These are phyloP conservation scores for Gracilariopsis chorda DNA, from an alignment of 23 red algal species.

Conservation along the genomic window DNA sequence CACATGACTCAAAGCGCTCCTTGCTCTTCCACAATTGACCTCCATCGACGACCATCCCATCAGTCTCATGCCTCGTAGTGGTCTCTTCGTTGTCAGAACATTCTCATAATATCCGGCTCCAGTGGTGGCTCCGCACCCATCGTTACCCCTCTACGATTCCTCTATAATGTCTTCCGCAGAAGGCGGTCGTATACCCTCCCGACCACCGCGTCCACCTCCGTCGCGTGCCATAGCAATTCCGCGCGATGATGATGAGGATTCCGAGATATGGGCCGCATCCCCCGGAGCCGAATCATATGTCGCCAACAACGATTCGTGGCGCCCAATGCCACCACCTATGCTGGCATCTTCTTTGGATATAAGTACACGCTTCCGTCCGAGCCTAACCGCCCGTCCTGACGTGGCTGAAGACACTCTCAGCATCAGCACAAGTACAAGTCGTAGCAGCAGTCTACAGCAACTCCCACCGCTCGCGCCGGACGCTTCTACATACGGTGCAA, in stretches of 20 bases:
- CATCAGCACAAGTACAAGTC: not conserved
- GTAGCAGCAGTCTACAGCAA: not conserved
- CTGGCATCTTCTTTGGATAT: constrained; percentile 48
- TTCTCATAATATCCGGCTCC: no score
- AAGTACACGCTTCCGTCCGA: constrained; percentile 33
- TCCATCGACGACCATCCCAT: no score
- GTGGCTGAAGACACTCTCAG: not conserved
- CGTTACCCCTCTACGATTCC: no score
- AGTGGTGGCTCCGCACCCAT: no score
- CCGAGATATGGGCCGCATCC: not conserved
- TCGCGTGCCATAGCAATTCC: constrained; percentile 22
- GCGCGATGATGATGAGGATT: not conserved
- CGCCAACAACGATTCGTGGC: constrained; percentile 39
- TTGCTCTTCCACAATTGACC: no score
- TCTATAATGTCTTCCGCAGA: constrained; percentile 30
- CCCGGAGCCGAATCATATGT: constrained; percentile 46
- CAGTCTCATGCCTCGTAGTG: no score
- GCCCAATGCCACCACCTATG: constrained; percentile 55
- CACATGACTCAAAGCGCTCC: no score
- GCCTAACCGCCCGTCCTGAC: constrained; percentile 5
- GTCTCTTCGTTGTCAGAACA: no score
- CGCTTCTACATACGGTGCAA: not conserved
- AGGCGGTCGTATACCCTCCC: not conserved
- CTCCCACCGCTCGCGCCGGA: not conserved
- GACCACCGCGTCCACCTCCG: not conserved